phyloP scores from a whole-genome alignment of 129 eudicot genomes.

The Oenanthe sinensis region DNA sequence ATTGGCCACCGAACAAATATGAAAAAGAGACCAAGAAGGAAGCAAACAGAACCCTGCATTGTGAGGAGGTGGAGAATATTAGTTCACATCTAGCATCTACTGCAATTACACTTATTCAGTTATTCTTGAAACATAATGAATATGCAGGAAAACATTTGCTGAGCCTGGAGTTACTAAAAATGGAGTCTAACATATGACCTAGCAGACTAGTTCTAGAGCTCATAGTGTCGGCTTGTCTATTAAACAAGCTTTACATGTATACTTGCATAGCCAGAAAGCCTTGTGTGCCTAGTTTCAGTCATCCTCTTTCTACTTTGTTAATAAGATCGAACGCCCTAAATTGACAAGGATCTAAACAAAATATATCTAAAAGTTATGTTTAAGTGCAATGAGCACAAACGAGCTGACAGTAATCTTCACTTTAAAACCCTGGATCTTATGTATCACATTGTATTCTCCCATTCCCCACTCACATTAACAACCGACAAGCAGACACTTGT shows the following conservation, averaged over 20 bases:
- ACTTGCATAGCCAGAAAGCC: background rate
- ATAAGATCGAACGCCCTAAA: background rate
- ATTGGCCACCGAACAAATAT: constrained; percentile 56
- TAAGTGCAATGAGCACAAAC: background rate
- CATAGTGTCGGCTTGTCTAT: background rate
- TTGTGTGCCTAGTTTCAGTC: background rate
- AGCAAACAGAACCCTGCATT: constrained; percentile 39
- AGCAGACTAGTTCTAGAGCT: background rate
- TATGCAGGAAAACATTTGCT: background rate
- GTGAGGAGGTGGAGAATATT: background rate
- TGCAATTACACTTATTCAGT: background rate
- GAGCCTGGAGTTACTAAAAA: background rate
- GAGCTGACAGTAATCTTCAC: background rate
- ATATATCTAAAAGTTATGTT: background rate
- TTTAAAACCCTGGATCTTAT: background rate
- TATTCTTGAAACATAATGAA: background rate
- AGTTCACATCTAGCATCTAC: background rate
- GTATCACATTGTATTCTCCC: background rate
- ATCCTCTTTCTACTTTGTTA: background rate
- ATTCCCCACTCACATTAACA: background rate
- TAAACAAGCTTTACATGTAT: background rate
- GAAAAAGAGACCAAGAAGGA: constrained; percentile 45
- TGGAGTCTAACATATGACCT: background rate
- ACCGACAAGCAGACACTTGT: background rate
- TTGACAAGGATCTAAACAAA: background rate